Base-by-base conservation (phyloP, 2,329 filamentous ascomycete species). In the Diaporthe eres region DNA sequence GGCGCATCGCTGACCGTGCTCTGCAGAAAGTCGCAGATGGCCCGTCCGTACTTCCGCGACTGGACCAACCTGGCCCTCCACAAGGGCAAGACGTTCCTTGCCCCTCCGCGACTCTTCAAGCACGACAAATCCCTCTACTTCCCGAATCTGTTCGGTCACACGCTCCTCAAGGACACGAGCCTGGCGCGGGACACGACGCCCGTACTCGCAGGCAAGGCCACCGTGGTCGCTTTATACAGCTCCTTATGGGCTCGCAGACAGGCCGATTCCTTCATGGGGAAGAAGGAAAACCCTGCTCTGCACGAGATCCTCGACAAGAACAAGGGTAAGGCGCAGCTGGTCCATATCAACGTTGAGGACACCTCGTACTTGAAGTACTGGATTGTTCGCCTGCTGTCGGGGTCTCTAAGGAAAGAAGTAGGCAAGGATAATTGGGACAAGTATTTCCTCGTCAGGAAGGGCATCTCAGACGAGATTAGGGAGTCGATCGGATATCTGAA, bases 1-100 rank as follows among this genome's bases (percentile, higher is more conserved):
- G 49, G 51, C 42, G 34, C 25, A 39, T n/a, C 31, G 22, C 72
- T 70, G 34, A 57, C 61, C 74, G 71, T 74, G 60, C 19, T 10
- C 7, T 22, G 17, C 31, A 95, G 93, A 72, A 94, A 94, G 60
- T 89, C 91, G 79, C 92, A 95, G 83, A 93, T 97, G 81, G 88
- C 93, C 28, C 94, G 94, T 75, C 96, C 96, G 2, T 99, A 99
- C 85, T 99, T 98, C 87, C 94, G 95, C 83, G 96, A 99, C 88
- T 98, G 95, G 94, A 91, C 91, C 76, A 97, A 97, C 85, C 90
- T 98, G 84, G 88, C 89, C 71, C 90, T 93, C 79, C 93, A 97
- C 85, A 92, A 95, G 80, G 97, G 97, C 81, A 99, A 99, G 85
- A 95, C 95, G 34, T 99, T 98, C 86, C 87, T 96, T 71, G 92